These are phyloP conservation scores for Curvularia verruculosa DNA, from an alignment of 2,329 filamentous ascomycete genomes.

Conservation along the genomic window DNA sequence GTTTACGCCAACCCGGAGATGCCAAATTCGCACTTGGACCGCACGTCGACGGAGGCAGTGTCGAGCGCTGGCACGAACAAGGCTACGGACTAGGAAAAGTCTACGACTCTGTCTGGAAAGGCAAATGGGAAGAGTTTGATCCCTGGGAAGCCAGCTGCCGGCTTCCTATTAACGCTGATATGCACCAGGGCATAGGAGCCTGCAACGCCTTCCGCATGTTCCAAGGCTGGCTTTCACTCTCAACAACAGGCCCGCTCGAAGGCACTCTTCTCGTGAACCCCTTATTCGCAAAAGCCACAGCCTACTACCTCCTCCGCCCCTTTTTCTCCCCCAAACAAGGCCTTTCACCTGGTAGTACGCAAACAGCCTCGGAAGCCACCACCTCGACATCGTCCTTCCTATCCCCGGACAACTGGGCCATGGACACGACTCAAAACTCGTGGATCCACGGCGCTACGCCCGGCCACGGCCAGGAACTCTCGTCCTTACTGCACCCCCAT, in stretches of 20 bases:
- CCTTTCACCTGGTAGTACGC: conserved; percentile 40
- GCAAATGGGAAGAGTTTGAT: conserved; percentile 81
- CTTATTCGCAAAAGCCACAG: conserved; percentile 73
- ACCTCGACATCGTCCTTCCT: conserved; percentile 54
- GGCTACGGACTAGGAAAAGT: conserved; percentile 68
- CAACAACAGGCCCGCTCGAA: conserved; percentile 71
- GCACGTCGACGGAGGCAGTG: conserved; percentile 59
- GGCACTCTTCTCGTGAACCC: conserved; percentile 86
- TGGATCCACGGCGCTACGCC: conserved; percentile 73
- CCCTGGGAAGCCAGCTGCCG: conserved; percentile 78
- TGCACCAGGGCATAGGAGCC: conserved; percentile 81
- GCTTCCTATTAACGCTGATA: conserved; percentile 70
- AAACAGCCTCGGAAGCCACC: conserved; percentile 38
- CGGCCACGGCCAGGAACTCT: conserved; percentile 73
- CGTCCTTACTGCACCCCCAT: conserved; percentile 69
- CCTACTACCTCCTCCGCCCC: conserved; percentile 80
- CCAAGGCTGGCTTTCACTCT: conserved; percentile 88
- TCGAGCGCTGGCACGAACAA: conserved; percentile 61
- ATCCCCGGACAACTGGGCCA: conserved; percentile 65
- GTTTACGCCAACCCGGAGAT: conserved; percentile 62
- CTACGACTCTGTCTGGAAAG: conserved; percentile 75
- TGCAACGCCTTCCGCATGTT: conserved; percentile 87
- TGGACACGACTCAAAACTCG: conserved; percentile 60
- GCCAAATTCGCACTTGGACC: conserved; percentile 62
- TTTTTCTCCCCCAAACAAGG: conserved; percentile 70